A percentile compares a stretch with the other conserved stretches of the same genome.
Evolutionary conservation across 148 eudicot genomes (phyloP).

Genomic region (Chenopodium album): DNA sequence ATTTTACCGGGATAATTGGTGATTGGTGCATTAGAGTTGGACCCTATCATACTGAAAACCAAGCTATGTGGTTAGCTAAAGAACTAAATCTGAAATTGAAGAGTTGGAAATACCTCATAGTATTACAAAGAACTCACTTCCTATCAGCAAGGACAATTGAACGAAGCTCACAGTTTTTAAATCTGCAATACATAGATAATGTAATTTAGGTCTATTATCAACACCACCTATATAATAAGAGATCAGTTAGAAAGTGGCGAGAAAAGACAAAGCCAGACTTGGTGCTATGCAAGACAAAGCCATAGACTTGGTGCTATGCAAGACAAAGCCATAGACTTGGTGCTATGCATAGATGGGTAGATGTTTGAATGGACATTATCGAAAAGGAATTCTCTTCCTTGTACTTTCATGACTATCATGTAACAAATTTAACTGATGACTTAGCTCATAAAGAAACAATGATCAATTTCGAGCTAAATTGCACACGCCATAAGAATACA

Average conservation of each 20-base stretch:
- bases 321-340: too few relatives aligned
- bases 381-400: not conserved
- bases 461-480: not conserved
- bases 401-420: not conserved
- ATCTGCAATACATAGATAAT: slow-evolving; percentile 49
- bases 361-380: too few relatives aligned
- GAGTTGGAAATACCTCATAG: not conserved
- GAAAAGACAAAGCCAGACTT: too few relatives aligned
- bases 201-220: not conserved
- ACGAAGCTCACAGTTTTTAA: slow-evolving; percentile 88
- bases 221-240: too few relatives aligned
- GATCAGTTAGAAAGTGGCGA: not conserved
- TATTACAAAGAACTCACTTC: slow-evolving; percentile 42
- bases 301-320: too few relatives aligned
- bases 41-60: slow-evolving; percentile 58
- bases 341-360: too few relatives aligned
- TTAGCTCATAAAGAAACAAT: not conserved
- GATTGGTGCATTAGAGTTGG: slow-evolving; percentile 44
- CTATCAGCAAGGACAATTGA: slow-evolving; percentile 73
- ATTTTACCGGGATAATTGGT: slow-evolving; percentile 76
- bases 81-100: not conserved
- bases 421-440: not conserved
- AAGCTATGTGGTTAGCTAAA: slow-evolving; percentile 21
- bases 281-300: too few relatives aligned
- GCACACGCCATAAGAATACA: not conserved